Evolutionary conservation across 805 yeast genomes (phyloP).

Genomic region (Pichia manshurica): DNA sequence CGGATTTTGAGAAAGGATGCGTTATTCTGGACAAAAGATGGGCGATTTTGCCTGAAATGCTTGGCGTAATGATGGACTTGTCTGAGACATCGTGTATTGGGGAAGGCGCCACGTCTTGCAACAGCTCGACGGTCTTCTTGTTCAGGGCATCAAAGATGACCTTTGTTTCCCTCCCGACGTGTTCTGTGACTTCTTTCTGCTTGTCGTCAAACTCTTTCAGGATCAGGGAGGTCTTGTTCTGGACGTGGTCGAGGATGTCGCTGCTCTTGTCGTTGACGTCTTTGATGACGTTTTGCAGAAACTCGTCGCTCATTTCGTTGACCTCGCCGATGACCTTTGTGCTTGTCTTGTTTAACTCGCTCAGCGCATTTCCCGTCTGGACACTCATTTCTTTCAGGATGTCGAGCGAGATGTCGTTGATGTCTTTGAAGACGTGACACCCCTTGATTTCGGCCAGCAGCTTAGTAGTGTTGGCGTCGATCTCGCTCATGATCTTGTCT

Average conservation of each 20-base stretch:
- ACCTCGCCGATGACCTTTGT: conserved; percentile 16
- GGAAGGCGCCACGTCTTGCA: too few relatives aligned
- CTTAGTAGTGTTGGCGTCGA: conserved; percentile 16
- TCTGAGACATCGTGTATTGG: too few relatives aligned
- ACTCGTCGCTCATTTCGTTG: conserved; percentile 16
- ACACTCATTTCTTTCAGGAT: conserved; percentile 24
- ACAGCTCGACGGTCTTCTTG: conserved; percentile 5
- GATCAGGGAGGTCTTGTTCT: conserved; percentile 13
- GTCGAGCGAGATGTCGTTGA: conserved; percentile 19
- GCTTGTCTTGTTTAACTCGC: conserved; percentile 20
- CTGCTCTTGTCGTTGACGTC: background rate
- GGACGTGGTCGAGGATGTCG: conserved; percentile 13
- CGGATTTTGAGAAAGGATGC: conserved; percentile 1
- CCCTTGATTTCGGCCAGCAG: conserved; percentile 19
- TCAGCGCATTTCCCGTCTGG: conserved; percentile 20
- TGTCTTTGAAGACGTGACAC: conserved; percentile 17
- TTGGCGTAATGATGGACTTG: too few relatives aligned
- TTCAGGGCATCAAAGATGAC: conserved; percentile 10
- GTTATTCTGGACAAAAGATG: background rate
- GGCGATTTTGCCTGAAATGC: background rate
- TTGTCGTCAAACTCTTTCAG: conserved; percentile 7
- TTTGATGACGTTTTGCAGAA: background rate
- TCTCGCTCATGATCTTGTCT: conserved; percentile 22
- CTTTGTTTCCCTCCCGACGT: conserved; percentile 2
- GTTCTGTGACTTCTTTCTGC: background rate